These are phyloP conservation scores for Epichloe glyceriae DNA, from an alignment of 2,329 filamentous ascomycete species.

Conservation along the genomic window DNA sequence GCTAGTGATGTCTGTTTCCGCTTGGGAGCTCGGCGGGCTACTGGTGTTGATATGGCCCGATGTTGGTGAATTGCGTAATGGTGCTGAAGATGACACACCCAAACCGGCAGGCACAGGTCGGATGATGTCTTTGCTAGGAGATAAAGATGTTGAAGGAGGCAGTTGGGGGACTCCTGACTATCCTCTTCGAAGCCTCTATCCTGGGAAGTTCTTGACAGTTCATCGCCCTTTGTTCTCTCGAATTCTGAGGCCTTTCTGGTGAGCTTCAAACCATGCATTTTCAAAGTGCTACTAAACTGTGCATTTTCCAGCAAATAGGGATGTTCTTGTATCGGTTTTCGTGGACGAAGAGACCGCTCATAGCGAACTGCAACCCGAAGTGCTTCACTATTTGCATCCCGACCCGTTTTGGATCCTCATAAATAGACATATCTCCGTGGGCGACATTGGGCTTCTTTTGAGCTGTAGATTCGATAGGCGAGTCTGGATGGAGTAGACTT, in stretches of 20 bases:
- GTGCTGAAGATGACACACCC: slow-evolving; percentile 17
- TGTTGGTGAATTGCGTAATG: slow-evolving; percentile 16
- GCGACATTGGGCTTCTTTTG: not conserved
- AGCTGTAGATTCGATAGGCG: not conserved
- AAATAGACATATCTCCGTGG: not conserved
- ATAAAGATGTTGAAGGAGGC: slow-evolving; percentile 25
- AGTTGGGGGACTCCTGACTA: slow-evolving; percentile 28
- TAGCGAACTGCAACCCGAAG: slow-evolving; percentile 19
- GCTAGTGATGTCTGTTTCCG: slow-evolving; percentile 25
- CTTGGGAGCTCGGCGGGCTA: slow-evolving; percentile 22
- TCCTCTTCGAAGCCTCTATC: slow-evolving; percentile 40
- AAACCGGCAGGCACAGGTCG: slow-evolving; percentile 11
- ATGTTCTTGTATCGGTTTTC: slow-evolving; percentile 48
- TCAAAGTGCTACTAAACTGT: slow-evolving; percentile 38
- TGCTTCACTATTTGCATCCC: slow-evolving; percentile 7
- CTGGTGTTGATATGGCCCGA: slow-evolving; percentile 15
- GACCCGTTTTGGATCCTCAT: not conserved
- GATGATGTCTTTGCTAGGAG: slow-evolving; percentile 8
- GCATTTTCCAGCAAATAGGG: slow-evolving; percentile 45
- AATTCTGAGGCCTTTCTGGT: slow-evolving; percentile 27
- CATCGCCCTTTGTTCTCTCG: slow-evolving; percentile 23
- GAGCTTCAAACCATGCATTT: slow-evolving; percentile 41
- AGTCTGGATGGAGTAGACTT: too few species aligned
- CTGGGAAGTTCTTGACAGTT: slow-evolving; percentile 38
- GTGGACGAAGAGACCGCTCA: slow-evolving; percentile 40